Base-by-base conservation (phyloP, 139 green algal genomes). In the Raphidocelis subcapitata region DNA sequence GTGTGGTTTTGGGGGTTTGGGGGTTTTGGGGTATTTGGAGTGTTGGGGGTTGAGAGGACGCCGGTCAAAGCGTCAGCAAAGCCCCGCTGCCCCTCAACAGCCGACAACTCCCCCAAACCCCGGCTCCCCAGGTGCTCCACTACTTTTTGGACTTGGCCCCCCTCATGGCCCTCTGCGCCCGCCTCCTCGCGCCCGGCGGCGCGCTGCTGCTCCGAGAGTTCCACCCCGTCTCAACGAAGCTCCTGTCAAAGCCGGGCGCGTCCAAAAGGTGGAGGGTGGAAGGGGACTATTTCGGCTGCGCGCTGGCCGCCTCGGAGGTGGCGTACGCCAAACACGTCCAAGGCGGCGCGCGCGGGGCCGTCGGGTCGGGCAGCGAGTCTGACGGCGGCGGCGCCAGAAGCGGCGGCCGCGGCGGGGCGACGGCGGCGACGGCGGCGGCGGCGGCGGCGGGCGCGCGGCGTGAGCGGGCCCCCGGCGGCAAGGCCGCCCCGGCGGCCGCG, bases 191-290 rank as follows among this genome's bases (percentile, higher is more conserved):
- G 5, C 73, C 77, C 28, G 71, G 82, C 14, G 82, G 77, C 1
- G 57, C 55, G 0, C 51, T 87, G 24, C 16, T 84, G 49, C 71
- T 87, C 55, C 61, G 82, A 0, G 82, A 87, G 26, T 87, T 87
- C 57, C 82, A 87, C 33, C 82, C 82, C 3, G 57, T 82, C 15
- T 79, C 65, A 66, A 87, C 82, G 47, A 87, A 87, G 71, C 74
- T 87, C 2, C 60, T 87, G 10, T 12, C 8, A 12, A 49, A 49
- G 41, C 41, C 41, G 8, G 41, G 41, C n/a, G 31, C 59, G 8
- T 65, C 59, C 24, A 33, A 29, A 14, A 54, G 35, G 2, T 67
- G 56, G 4, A 75, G 56, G 35, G 74, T 35, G 24, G 55, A 8
- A 62, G 55, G 55, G 14, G 16, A 60, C 61, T 81, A 81, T 49